Conservation (phyloP, 169 alveolate species). For the Babesia bovis region DNA sequence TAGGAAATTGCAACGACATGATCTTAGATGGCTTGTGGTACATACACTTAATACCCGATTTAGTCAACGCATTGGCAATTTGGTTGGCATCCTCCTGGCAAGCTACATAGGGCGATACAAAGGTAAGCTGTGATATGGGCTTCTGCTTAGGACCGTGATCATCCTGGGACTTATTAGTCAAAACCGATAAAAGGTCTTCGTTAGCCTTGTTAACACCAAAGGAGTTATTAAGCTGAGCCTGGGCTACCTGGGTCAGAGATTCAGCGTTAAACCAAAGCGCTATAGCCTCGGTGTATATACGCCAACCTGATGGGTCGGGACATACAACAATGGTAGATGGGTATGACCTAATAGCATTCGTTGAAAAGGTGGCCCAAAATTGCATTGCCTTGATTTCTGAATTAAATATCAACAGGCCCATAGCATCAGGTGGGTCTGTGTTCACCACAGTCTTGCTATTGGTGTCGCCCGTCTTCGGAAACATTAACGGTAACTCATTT, state of each 20-base stretch:
- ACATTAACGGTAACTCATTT: slow-evolving; percentile 39
- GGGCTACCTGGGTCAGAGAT: neutral
- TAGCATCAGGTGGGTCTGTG: slow-evolving; percentile 63
- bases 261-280: slow-evolving; percentile 49
- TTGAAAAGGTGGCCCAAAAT: slow-evolving; percentile 57
- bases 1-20: slow-evolving; percentile 67
- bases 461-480: slow-evolving; percentile 25
- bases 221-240: neutral
- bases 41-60: slow-evolving; percentile 63
- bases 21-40: slow-evolving; percentile 67
- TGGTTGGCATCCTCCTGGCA: slow-evolving; percentile 48
- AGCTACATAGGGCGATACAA: slow-evolving; percentile 48
- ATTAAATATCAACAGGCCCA: slow-evolving; percentile 61
- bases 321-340: slow-evolving; percentile 56
- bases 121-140: slow-evolving; percentile 24
- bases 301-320: slow-evolving; percentile 73
- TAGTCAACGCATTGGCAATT: slow-evolving; percentile 33
- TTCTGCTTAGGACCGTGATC: slow-evolving; percentile 5
- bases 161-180: slow-evolving; percentile 41
- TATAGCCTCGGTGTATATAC: slow-evolving; percentile 67
- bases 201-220: slow-evolving; percentile 17
- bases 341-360: slow-evolving; percentile 49
- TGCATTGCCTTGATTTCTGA: slow-evolving; percentile 50
- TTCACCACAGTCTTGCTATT: neutral
- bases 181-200: slow-evolving; percentile 51